phyloP scores from a whole-genome alignment of 192 early-diverging fungal genomes.

The Borealophlyctis nickersoniae region DNA sequence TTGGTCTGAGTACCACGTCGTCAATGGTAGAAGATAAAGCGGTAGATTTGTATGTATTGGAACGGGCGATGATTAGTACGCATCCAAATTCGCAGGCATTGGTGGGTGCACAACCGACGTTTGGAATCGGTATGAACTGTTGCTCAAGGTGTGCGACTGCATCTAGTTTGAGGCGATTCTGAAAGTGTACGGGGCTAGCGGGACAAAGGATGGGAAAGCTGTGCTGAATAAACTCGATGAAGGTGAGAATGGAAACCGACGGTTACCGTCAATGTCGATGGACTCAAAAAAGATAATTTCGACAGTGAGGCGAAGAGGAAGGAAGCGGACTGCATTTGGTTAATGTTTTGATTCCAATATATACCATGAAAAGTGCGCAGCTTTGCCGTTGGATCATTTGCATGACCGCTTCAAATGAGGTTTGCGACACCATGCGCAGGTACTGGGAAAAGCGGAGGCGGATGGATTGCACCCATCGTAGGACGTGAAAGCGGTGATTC shows the following conservation, averaged over 20 bases:
- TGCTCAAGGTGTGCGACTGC: too few species aligned
- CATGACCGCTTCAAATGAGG: too few species aligned
- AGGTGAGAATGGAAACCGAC: conserved; percentile 43
- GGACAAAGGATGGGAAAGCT: conserved; percentile 58
- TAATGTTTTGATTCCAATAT: too few species aligned
- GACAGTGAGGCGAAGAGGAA: conserved; percentile 23
- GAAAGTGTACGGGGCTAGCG: conserved; percentile 53
- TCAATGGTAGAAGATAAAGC: conserved; percentile 89
- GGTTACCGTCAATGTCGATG: neutral
- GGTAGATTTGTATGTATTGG: conserved; percentile 98
- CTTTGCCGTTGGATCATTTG: too few species aligned
- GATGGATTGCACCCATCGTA: too few species aligned
- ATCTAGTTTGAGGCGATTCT: conserved; percentile 72
- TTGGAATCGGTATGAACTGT: neutral
- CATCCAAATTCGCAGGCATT: conserved; percentile 80
- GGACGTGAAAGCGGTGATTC: too few species aligned
- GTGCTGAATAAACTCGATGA: conserved; percentile 75
- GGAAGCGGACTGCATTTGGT: conserved; percentile 30
- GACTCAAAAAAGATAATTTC: neutral
- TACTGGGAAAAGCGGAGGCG: too few species aligned
- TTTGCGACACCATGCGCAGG: too few species aligned
- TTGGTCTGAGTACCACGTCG: conserved; percentile 89
- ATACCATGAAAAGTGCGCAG: too few species aligned
- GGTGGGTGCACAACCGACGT: conserved; percentile 42
- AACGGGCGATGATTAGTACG: conserved; percentile 86